Evolutionary conservation across 2,329 filamentous ascomycete species (phyloP), one percentile per base, ranked within the genome.

Genomic region (Colletotrichum somersetense): DNA sequence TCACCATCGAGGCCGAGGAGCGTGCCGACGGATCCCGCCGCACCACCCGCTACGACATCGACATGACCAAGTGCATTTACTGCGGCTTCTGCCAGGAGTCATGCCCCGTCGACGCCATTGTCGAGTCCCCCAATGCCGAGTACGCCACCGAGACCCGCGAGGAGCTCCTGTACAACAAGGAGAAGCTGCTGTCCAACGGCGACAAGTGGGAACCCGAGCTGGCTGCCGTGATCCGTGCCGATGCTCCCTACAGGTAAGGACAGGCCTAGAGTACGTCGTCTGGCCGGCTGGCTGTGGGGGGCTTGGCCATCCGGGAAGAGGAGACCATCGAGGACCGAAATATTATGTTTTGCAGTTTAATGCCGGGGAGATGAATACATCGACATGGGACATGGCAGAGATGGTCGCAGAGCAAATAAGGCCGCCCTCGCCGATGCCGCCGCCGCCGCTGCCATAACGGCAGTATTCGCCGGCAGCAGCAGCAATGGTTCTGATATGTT

Each of bases 41-140:
- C 81, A 99, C 96, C 63, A 98, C 96, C 72, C 91, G 96, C 81
- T 99, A 99, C 86, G 96, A 99, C 83, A 98, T 99, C 81, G 96
- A 99, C 85, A 99, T 99, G 96, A 98, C 96, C 80, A 99, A 99
- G 89, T 99, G 96, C 87, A 99, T 99, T 85, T 99, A 98, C 91
- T 98, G 96, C 83, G 96, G 96, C 63, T 97, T 97, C 87, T 98
- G 96, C 90, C 96, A 98, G 87, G 96, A 99, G 88, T 97, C 94
- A 76, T 99, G 96, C 86, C 96, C 96, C 56, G 96, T 99, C 67
- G 96, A 99, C 85, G 96, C 96, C 72, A 99, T 89, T 76, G 89
- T 91, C 67, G 89, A 90, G 82, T 88, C 86, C 61, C 89, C 89
- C 76, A 90, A 90, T 77, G 88, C 88, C 77, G 89, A 91, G 80